Base-by-base conservation (phyloP, 352 stramenopile genomes). In the Blastocystis sp. region DNA sequence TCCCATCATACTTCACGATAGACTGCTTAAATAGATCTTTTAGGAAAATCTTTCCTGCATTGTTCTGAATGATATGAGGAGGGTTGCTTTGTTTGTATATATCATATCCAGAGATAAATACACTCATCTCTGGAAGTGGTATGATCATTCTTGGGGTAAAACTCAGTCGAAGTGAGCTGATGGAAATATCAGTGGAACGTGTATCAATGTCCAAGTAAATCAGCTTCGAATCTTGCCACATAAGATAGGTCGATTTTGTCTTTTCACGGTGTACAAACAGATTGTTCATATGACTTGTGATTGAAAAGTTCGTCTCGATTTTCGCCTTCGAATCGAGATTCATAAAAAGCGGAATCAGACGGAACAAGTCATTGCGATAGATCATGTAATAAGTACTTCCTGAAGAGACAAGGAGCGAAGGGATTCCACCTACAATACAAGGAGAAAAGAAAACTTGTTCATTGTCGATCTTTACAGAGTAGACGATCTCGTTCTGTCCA, bases 341-440 rank as follows among this genome's bases (percentile, higher is more conserved):
- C 26, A 85, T 66, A 20, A 66, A 68, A 2, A 85, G 13, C 8
- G 73, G 73, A 16, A 53, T 47, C 20, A 85, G 26, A 11, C 39
- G 26, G 73, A 85, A 85, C 20, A 41, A 34, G 39, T 85, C 47
- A 24, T 59, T 66, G 13, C 73, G 73, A 30, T 68, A 85, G 50
- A 85, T 85, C 26, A 85, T 8, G 2, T 65, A 37, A 43, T 85
- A 85, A 3, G 73, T 69, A 9, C 11, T 30, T n/a, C 39, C 56
- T 2, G 73, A 30, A n/a, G 73, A 85, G 8, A 85, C 73, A 11
- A 85, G 24, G 13, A 85, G 30, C 73, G 54, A 50, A 7, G 73
- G 47, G 20, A 85, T 45, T 11, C 73, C 73, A 43, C 55, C 30
- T 20, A 85, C n/a, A 34, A 68, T 43, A 9, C 53, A 56, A 37